Base-by-base conservation (phyloP, 83 land plant species). In the Picea mariana region DNA sequence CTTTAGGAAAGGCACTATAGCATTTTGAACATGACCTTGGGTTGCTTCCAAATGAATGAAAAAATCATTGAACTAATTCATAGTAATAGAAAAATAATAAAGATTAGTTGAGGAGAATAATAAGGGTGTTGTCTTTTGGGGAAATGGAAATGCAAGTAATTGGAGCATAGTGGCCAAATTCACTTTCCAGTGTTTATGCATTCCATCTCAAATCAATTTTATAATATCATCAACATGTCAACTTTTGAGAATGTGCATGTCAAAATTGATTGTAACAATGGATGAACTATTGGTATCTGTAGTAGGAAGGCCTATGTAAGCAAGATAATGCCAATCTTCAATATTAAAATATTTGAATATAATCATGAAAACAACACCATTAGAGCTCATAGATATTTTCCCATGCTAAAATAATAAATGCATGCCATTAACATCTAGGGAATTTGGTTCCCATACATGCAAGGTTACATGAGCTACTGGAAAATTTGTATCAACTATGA, bases 371-470 rank as follows among this genome's bases (percentile, higher is more conserved):
- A 92, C 79, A 73, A 99, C 99, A 89, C 95, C 87, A 67, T 49
- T 80, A 69, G 93, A 84, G 72, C 83, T 84, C 52, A 85, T 34
- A 65, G 83, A 21, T 40, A 91, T 67, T 87, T 91, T 94, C 4
- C 97, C 97, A 87, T 94, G 99, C 64, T 96, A 95, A 89, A 98
- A 98, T 9, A 87, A 88, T 68, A 98, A 98, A 52, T 97, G 99
- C 52, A 86, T 82, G 24, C 99, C 99, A 59, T 91, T 91, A 40
- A 96, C 97, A 88, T 96, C 99, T 40, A 99, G 99, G 23, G 97
- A 94, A 81, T 96, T 97, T 68, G 99, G 97, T 80, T 98, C 97
- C 99, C 99, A 98, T 79, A 86, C 93, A 81, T 98, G 99, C 68
- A 87, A 85, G 58, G 97, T 96, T 15, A 98, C 85, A 86, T 85